Evolutionary conservation across 768 basidiomycete species (phyloP).

Genomic region (Rhizopogon roseolus): DNA sequence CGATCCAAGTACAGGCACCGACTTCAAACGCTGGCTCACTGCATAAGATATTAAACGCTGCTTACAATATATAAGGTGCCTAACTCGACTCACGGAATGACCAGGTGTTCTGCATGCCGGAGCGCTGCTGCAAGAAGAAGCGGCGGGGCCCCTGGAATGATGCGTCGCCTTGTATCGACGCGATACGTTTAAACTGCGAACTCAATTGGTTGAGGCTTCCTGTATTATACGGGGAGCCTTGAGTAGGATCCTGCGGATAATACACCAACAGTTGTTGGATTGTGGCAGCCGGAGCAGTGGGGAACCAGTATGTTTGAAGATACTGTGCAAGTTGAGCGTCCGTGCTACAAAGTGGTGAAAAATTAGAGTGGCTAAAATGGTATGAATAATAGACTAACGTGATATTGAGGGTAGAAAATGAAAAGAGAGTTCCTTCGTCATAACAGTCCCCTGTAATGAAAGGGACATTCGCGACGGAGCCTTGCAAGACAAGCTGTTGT

Average conservation of each 20-base stretch:
- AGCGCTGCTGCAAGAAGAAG: conserved; percentile 36
- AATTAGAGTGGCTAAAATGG: background rate
- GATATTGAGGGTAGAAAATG: conserved; percentile 41
- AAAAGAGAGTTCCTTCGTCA: conserved; percentile 42
- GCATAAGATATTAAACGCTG: background rate
- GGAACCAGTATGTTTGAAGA: conserved; percentile 24
- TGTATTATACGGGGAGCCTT: conserved; percentile 53
- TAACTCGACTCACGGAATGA: background rate
- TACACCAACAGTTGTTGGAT: conserved; percentile 20
- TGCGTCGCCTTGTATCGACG: conserved; percentile 46
- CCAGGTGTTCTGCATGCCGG: conserved; percentile 34
- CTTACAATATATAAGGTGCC: background rate
- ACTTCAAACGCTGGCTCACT: conserved; percentile 2
- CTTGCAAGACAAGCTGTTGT: conserved; percentile 25
- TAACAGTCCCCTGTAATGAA: conserved; percentile 30
- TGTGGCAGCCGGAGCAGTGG: conserved; percentile 16
- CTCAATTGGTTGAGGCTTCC: conserved; percentile 37
- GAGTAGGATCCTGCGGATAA: conserved; percentile 35
- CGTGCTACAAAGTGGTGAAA: conserved; percentile 11
- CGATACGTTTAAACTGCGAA: conserved; percentile 47
- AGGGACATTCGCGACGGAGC: conserved; percentile 25
- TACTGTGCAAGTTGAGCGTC: conserved; percentile 24
- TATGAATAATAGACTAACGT: conserved; percentile 29
- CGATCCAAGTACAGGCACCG: background rate
- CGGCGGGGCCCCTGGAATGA: conserved; percentile 47